Conservation (phyloP, 2,329 filamentous ascomycete species). For the Botryotinia globosa region DNA sequence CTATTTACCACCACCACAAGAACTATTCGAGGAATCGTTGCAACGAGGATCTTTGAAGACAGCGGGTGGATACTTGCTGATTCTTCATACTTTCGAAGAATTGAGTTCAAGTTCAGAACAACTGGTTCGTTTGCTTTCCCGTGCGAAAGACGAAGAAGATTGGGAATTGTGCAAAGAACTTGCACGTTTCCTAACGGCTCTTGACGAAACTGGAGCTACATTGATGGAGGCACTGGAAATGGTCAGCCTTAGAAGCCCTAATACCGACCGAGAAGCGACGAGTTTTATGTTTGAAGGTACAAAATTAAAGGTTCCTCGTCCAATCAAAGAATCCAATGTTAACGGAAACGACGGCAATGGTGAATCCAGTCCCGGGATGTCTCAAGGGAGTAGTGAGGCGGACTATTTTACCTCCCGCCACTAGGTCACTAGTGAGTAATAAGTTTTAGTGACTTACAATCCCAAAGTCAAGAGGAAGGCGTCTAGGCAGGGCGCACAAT, state of each 20-base stretch:
- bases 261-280: conserved; percentile 36
- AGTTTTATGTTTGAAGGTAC: conserved; percentile 43
- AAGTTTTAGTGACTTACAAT: conserved; percentile 6
- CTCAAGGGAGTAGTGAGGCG: conserved; percentile 31
- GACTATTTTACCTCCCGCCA: conserved; percentile 21
- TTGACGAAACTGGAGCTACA: conserved; percentile 82
- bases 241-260: conserved; percentile 48
- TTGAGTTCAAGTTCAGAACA: conserved; percentile 68
- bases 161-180: conserved; percentile 97
- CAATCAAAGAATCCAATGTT: conserved; percentile 32
- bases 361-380: conserved; percentile 24
- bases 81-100: conserved; percentile 80
- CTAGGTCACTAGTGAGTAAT: neutral
- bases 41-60: conserved; percentile 86
- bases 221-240: conserved; percentile 68
- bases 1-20: conserved; percentile 83
- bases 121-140: conserved; percentile 74
- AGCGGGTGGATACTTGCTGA: conserved; percentile 91
- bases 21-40: conserved; percentile 90
- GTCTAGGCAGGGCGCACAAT: conserved; percentile 3
- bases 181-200: conserved; percentile 87
- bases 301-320: conserved; percentile 35
- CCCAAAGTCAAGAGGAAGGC: neutral
- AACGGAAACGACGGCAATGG: conserved; percentile 37
- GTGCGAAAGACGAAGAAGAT: conserved; percentile 80